Evolutionary conservation across 1,284 basidiomycete genomes (phyloP).

Genomic region (Sporisorium scitamineum): DNA sequence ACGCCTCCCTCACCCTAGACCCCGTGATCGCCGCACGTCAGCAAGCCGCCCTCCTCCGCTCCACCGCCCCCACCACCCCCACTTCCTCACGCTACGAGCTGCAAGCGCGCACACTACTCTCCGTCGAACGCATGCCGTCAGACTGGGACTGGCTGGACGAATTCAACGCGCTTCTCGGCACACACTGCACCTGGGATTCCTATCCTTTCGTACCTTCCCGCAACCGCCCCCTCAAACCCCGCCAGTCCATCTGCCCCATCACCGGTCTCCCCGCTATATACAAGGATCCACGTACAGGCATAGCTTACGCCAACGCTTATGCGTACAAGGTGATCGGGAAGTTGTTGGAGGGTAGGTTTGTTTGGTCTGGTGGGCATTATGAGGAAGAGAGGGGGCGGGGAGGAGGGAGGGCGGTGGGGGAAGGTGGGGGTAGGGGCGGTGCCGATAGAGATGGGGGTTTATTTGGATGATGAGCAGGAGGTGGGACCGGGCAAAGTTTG

Average conservation of each 20-base stretch:
- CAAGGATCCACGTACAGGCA: conserved; percentile 79
- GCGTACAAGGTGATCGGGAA: conserved; percentile 77
- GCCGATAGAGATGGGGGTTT: conserved; percentile 49
- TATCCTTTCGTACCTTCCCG: conserved; percentile 69
- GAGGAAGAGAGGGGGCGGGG: background rate
- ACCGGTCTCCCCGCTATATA: conserved; percentile 74
- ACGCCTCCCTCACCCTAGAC: conserved; percentile 31
- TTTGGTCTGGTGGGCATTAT: conserved; percentile 48
- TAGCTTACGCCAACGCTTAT: conserved; percentile 79
- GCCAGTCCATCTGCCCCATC: conserved; percentile 70
- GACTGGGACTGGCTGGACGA: conserved; percentile 75
- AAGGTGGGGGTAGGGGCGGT: conserved; percentile 20
- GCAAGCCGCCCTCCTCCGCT: conserved; percentile 11
- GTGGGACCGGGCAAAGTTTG: conserved; percentile 37
- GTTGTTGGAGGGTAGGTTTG: conserved; percentile 73
- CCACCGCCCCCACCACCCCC: background rate
- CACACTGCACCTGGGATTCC: conserved; percentile 71
- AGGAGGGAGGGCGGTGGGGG: background rate
- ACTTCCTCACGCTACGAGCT: conserved; percentile 11
- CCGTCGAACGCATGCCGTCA: conserved; percentile 42
- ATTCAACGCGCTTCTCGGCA: conserved; percentile 81
- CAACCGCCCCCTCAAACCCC: conserved; percentile 70
- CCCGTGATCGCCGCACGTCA: conserved; percentile 44
- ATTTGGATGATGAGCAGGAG: conserved; percentile 35
- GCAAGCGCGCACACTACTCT: conserved; percentile 56